Conservation (phyloP, 495 filamentous ascomycete genomes). For the Astrothelium macrocarpum region DNA sequence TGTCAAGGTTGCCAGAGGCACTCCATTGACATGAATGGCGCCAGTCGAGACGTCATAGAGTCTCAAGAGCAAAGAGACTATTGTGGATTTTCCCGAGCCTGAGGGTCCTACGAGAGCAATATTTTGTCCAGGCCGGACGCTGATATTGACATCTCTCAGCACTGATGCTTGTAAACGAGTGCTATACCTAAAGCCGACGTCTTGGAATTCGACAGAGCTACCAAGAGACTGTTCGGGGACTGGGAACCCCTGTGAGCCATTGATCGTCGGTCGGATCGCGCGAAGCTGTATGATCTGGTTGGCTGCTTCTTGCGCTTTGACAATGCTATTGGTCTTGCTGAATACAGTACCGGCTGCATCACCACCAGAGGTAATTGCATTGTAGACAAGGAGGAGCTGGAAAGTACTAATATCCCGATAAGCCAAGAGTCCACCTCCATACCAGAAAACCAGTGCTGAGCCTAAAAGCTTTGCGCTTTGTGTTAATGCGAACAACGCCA, state of each 20-base stretch:
- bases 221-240: not conserved
- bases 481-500: not conserved
- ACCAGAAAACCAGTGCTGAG: constrained; percentile 22
- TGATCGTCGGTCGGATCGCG: constrained; percentile 9
- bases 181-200: constrained; percentile 26
- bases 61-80: constrained; percentile 25
- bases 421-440: constrained; percentile 16
- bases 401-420: constrained; percentile 10
- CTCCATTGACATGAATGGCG: constrained; percentile 20
- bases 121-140: constrained; percentile 24
- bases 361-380: constrained; percentile 12
- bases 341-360: constrained; percentile 17
- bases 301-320: constrained; percentile 10
- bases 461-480: not conserved
- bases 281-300: constrained; percentile 10
- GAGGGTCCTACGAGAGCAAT: constrained; percentile 26
- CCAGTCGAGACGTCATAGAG: constrained; percentile 27
- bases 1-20: constrained; percentile 1
- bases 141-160: constrained; percentile 22
- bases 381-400: constrained; percentile 20
- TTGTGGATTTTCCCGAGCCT: constrained; percentile 27
- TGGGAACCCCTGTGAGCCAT: not conserved
- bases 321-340: constrained; percentile 8
- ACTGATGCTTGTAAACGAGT: constrained; percentile 17
- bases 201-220: constrained; percentile 20